phyloP scores from a whole-genome alignment of 441 rosid species.

The Arabidopsis lyrata region DNA sequence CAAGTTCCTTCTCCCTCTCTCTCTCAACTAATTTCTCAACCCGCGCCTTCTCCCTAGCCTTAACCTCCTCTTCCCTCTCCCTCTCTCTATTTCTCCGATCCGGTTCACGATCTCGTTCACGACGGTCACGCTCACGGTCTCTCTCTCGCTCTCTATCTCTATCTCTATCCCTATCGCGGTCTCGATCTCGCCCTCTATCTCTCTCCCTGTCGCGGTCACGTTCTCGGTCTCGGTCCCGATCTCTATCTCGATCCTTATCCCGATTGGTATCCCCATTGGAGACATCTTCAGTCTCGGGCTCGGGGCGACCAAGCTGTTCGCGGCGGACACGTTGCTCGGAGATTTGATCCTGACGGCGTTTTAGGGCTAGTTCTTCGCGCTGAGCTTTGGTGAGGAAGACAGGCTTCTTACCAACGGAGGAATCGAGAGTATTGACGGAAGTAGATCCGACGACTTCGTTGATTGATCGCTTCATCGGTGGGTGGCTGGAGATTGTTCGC shows the following conservation, averaged over 20 bases:
- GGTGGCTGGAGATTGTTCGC: constrained; percentile 39
- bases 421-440: constrained; percentile 32
- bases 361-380: constrained; percentile 79
- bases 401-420: constrained; percentile 52
- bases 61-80: constrained; percentile 73
- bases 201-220: constrained; percentile 39
- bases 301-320: constrained; percentile 47
- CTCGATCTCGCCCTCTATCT: constrained; percentile 36
- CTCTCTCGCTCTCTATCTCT: constrained; percentile 52
- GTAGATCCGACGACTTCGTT: constrained; percentile 46
- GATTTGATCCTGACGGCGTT: constrained; percentile 78
- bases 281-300: constrained; percentile 53
- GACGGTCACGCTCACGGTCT: constrained; percentile 56
- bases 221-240: constrained; percentile 39
- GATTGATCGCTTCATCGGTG: constrained; percentile 56
- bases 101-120: constrained; percentile 57
- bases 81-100: constrained; percentile 63
- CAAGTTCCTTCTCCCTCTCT: constrained; percentile 82
- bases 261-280: constrained; percentile 56
- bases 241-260: constrained; percentile 35
- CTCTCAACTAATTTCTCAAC: constrained; percentile 77
- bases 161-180: not conserved
- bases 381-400: constrained; percentile 82
- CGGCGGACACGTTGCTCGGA: constrained; percentile 62
- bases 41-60: constrained; percentile 67